These are phyloP conservation scores for Candida piceae DNA, from an alignment of 805 yeast genomes.

Conservation along the genomic window DNA sequence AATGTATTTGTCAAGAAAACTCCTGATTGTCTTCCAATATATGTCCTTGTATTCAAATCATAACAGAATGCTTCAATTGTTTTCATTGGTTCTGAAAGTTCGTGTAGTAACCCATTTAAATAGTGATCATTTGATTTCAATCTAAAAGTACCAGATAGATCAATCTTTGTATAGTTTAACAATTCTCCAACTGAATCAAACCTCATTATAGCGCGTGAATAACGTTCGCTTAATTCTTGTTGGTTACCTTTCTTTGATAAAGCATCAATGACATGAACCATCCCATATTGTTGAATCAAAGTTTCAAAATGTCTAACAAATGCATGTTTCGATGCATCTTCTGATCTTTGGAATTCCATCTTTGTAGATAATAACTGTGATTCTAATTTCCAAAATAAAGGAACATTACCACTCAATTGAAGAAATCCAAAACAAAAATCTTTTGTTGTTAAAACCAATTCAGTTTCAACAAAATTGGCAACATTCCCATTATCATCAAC, in stretches of 20 bases:
- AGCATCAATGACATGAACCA: conserved; percentile 45
- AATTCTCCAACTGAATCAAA: conserved; percentile 11
- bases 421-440: conserved; percentile 40
- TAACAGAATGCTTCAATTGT: conserved; percentile 44
- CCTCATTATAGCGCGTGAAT: conserved; percentile 24
- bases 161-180: conserved; percentile 32
- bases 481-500: conserved; percentile 53
- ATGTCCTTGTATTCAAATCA: conserved; percentile 31
- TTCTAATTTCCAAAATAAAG: conserved; percentile 50
- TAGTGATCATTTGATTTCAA: conserved; percentile 28
- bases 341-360: conserved; percentile 43
- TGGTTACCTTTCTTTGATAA: conserved; percentile 38
- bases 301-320: conserved; percentile 45
- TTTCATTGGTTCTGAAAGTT: conserved; percentile 28
- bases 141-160: conserved; percentile 30
- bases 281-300: conserved; percentile 43
- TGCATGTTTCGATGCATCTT: conserved; percentile 50
- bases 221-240: conserved; percentile 39
- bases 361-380: conserved; percentile 40
- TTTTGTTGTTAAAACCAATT: conserved; percentile 40
- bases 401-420: conserved; percentile 48
- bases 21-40: conserved; percentile 46
- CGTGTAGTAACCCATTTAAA: conserved; percentile 15
- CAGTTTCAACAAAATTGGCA: conserved; percentile 49
- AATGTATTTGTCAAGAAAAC: conserved; percentile 46